These are phyloP conservation scores for Salix caprea DNA, from an alignment of 345 rosid species.

Conservation along the genomic window DNA sequence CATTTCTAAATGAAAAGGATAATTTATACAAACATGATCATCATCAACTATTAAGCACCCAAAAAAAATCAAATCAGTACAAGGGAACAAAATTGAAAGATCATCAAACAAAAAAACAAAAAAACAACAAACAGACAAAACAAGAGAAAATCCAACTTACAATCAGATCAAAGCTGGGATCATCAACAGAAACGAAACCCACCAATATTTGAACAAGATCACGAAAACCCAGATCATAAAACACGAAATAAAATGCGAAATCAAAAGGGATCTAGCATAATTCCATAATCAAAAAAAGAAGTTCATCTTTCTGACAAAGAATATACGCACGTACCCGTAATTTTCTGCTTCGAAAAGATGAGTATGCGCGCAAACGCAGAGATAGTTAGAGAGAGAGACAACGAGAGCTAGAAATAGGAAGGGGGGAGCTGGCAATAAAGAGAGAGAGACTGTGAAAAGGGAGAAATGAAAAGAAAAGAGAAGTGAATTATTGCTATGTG, in stretches of 20 bases:
- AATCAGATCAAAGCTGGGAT: conserved; percentile 33
- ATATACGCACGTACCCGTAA: conserved; percentile 14
- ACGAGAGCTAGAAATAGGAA: conserved; percentile 22
- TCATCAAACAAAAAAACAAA: conserved; percentile 7
- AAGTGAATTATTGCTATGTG: conserved; percentile 35
- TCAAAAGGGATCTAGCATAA: conserved; percentile 26
- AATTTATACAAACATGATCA: not conserved
- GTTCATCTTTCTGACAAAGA: not conserved
- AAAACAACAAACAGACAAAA: conserved; percentile 13
- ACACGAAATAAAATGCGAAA: conserved; percentile 5
- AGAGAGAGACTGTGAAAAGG: conserved; percentile 2
- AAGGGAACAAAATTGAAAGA: not conserved
- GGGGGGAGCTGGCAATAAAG: conserved; percentile 24
- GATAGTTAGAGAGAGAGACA: conserved; percentile 1
- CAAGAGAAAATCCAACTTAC: not conserved
- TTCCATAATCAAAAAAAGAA: not conserved
- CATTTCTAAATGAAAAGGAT: not conserved
- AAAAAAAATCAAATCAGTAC: not conserved
- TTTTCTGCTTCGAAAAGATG: conserved; percentile 6
- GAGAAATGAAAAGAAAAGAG: conserved; percentile 1
- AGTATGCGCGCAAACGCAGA: not conserved
- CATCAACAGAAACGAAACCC: conserved; percentile 16
- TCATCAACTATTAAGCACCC: not conserved
- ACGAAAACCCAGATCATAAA: conserved; percentile 27
- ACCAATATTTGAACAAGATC: conserved; percentile 11